phyloP scores from a whole-genome alignment of 2,329 filamentous ascomycete species.

The Aureobasidium sp. region DNA sequence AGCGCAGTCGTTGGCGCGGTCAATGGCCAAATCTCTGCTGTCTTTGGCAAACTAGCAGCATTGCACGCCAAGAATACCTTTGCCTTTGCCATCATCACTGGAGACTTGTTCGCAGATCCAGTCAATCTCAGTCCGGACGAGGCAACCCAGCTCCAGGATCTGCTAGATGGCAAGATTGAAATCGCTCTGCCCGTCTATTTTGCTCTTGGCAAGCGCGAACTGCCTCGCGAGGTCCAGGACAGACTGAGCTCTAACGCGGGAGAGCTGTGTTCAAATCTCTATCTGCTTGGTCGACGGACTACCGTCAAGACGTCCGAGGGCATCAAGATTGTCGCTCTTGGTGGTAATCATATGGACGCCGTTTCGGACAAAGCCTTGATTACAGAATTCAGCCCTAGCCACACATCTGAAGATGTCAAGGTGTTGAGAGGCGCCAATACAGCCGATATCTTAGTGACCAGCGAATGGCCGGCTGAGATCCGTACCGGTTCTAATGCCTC shows the following conservation, averaged over 20 bases:
- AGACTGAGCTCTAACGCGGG: slow-evolving; percentile 63
- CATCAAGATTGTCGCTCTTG: slow-evolving; percentile 77
- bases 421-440: slow-evolving; percentile 66
- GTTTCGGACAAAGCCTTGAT: slow-evolving; percentile 60
- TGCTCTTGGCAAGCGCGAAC: slow-evolving; percentile 64
- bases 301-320: slow-evolving; percentile 86
- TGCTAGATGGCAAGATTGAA: slow-evolving; percentile 65
- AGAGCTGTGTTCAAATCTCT: slow-evolving; percentile 81
- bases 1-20: slow-evolving; percentile 78
- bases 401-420: slow-evolving; percentile 35
- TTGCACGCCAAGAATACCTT: slow-evolving; percentile 86
- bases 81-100: slow-evolving; percentile 73
- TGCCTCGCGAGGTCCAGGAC: slow-evolving; percentile 64
- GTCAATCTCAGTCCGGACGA: slow-evolving; percentile 33
- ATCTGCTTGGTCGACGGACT: slow-evolving; percentile 80
- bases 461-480: slow-evolving; percentile 73
- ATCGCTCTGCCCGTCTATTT: slow-evolving; percentile 88
- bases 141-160: slow-evolving; percentile 51
- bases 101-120: slow-evolving; percentile 68
- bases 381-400: slow-evolving; percentile 21
- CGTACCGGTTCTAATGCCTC: slow-evolving; percentile 60
- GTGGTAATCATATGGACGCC: slow-evolving; percentile 48
- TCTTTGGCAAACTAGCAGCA: slow-evolving; percentile 71
- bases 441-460: slow-evolving; percentile 81
- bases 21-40: slow-evolving; percentile 67